These are phyloP conservation scores for Lentinula guzmanii DNA, from an alignment of 768 basidiomycete genomes.

Conservation along the genomic window DNA sequence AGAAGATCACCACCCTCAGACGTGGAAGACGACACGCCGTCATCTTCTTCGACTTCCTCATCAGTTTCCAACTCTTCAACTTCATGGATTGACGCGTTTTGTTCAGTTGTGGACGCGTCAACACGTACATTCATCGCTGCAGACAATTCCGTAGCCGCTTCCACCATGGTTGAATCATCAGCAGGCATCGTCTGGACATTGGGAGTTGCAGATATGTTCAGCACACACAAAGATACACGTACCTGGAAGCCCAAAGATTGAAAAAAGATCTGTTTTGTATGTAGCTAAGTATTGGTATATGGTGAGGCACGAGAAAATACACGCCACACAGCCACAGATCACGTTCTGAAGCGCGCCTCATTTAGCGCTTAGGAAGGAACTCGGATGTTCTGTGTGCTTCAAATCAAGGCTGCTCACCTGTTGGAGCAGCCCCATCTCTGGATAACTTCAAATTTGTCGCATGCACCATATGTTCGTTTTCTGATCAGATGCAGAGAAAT, in stretches of 20 bases:
- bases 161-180: not conserved
- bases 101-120: not conserved
- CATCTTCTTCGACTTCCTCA: not conserved
- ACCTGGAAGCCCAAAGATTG: not conserved
- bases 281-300: too few species aligned
- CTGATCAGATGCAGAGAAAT: too few species aligned
- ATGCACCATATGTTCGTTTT: too few species aligned
- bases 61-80: not conserved
- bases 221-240: not conserved
- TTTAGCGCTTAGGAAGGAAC: too few species aligned
- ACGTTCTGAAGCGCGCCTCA: not conserved
- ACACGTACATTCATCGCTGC: too few species aligned
- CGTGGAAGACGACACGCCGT: not conserved
- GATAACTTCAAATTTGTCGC: too few species aligned
- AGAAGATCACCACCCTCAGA: not conserved
- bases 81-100: not conserved
- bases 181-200: not conserved
- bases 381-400: too few species aligned
- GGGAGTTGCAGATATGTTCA: not conserved
- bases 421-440: too few species aligned
- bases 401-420: too few species aligned
- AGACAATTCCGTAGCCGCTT: not conserved
- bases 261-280: too few species aligned
- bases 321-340: not conserved
- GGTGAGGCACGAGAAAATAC: not conserved